Evolutionary conservation across 352 stramenopile genomes (phyloP), one percentile per base, ranked within the genome.

Genomic region (Blastocystis sp.): DNA sequence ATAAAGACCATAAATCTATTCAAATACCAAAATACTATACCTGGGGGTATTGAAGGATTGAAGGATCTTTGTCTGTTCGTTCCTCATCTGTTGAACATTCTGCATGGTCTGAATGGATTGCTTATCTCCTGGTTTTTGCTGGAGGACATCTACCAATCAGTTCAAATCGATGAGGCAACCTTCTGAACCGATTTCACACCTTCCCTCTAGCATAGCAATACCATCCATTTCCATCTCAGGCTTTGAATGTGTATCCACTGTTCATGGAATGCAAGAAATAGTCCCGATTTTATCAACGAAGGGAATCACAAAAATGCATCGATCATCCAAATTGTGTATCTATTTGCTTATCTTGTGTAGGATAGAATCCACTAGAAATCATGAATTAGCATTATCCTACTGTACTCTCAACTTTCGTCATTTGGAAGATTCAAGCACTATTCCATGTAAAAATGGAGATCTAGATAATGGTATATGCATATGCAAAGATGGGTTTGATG

Each of bases 31-130:
- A 24, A 80, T 29, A 42, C 11, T 24, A 37, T 80, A 80, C 11
- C 14, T 32, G 27, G 69, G 69, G 32, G 69, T 80, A 42, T 80
- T 80, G 69, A 80, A 80, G 19, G 69, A 24, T 37, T 80, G 42
- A 14, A 80, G 43, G 24, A 80, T 59, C 24, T 80, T 80, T 39
- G 49, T 54, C 32, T 80, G 69, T n/a, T 80, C 69, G 11, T 29
- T 51, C 6, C 51, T 24, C 69, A 63, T 63, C 21, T 80, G 37
- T 32, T 80, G 43, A 58, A 80, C 69, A 27, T n/a, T 80, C 11
- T 27, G 49, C 43, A 80, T 80, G 12, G 69, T 80, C 43, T 80
- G 69, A n/a, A 69, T 21, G 37, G 59, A 69, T 35, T 21, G 19
- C 54, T 61, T 5, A 77, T 42, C 43, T 46, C 61, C 27, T 39